Base-by-base conservation (phyloP, 352 stramenopile species). In the Pythium brachiatum region DNA sequence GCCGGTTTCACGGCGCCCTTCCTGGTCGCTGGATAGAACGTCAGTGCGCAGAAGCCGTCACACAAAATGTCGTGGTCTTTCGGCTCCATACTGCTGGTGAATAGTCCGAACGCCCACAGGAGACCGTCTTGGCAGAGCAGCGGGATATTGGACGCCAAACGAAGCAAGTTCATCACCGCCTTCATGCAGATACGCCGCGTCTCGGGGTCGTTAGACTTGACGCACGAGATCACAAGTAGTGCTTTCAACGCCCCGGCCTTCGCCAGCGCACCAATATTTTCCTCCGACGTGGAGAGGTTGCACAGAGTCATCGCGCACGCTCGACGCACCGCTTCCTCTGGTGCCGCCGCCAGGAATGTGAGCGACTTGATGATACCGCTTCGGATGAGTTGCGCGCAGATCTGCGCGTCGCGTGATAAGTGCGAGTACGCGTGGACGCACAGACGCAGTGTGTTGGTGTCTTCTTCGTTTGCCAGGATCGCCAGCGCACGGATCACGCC, bases 261-360 rank as follows among this genome's bases (percentile, higher is more conserved):
- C 4, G 91, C 86, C 48, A 99, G 82, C 8, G 86, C 78, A 18
- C 94, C 83, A 58, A 97, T 92, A 67, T 97, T 96, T 23, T 86
- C 81, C 43, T 95, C 86, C 31, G 80, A 78, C 0, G 97, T 73
- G 16, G 94, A 94, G 59, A 99, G 76, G 62, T 99, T 98, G 66
- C 88, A 97, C 3, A 99, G 70, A 11, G 92, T 96, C 53, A 95
- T 91, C 23, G 91, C 92, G 56, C 83, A 92, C 11, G 78, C 74
- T 44, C 83, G 83, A 15, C 83, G 83, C 21, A 92, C 80, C 1
- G 72, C 75, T 52, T 89, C 83, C 57, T 92, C 83, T 0, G 83
- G 83, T n/a, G 83, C 83, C 0, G 79, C 81, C 7, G 83, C 77
- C 1, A 92, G 58, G 32, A 84, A 72, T 27, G 78, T 82, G 20